Base-by-base conservation (phyloP, 192 early-diverging fungal species). In the Irineochytrium annulatum region DNA sequence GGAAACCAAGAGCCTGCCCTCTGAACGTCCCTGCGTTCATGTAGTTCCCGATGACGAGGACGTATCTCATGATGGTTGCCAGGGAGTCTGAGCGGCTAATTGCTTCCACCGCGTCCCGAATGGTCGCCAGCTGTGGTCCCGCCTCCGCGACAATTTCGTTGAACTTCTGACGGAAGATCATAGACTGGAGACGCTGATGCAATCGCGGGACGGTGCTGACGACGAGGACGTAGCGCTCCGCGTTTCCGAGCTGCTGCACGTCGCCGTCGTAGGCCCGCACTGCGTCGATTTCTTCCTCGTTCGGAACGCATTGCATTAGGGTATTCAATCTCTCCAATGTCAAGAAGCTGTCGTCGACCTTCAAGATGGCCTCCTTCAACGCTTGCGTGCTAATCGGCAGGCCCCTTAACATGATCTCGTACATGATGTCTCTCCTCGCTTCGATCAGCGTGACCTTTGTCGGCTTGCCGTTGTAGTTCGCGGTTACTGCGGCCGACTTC, bases 11-110 rank as follows among this genome's bases (percentile, higher is more conserved):
- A 29, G 79, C 79, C 19, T 74, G 56, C 0, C 79, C 79, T 17
- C 79, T 51, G 64, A 76, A 81, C 19, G 76, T 68, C 32, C 58
- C 57, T 19, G 65, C 70, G 45, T 81, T 81, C 13, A 81, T 43
- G 46, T 71, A 81, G 59, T 81, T 81, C 1, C 79, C 79, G 41
- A 81, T 46, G 0, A 78, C 62, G 34, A 81, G 53, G 3, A 73
- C 65, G 16, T 46, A 13, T 56, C 74, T 39, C 29, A 81, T 44
- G 2, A 81, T 22, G 3, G 27, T 59, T 14, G 55, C 41, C 8
- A 81, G 49, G 1, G 46, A 31, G 29, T 53, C 52, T 0, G 73
- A 76, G n/a, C 27, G 54, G 28, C 41, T 29, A 14, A 81, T 37
- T 34, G 72, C 58, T 19, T 68, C 52, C 41, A 54, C 61, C 1